phyloP scores from a whole-genome alignment of 306 rosid species.

The Quercus gilva region DNA sequence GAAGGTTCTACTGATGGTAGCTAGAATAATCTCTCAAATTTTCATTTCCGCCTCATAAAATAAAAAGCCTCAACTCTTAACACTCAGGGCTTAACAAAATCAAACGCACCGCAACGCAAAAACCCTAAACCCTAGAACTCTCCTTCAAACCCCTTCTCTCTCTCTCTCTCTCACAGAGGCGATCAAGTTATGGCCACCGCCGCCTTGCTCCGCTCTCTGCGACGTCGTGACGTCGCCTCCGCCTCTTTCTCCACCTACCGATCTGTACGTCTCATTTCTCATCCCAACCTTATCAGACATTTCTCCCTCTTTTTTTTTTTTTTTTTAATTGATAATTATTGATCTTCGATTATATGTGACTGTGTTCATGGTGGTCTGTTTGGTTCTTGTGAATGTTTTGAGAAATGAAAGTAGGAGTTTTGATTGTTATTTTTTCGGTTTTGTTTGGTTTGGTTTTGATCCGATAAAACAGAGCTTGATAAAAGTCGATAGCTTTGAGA shows the following conservation, averaged over 20 bases:
- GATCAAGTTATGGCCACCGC: conserved; percentile 43
- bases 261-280: conserved; percentile 47
- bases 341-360: neutral
- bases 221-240: conserved; percentile 51
- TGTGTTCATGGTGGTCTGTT: neutral
- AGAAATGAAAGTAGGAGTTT: neutral
- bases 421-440: neutral
- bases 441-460: neutral
- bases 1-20: too few species aligned
- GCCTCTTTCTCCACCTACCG: conserved; percentile 51
- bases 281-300: neutral
- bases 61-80: too few species aligned
- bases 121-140: conserved; percentile 33
- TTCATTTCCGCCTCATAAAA: too few species aligned
- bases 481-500: neutral
- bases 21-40: too few species aligned
- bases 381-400: neutral
- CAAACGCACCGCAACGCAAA: neutral
- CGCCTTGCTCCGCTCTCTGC: conserved; percentile 50
- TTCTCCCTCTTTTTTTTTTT: neutral
- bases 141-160: neutral
- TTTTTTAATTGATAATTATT: neutral
- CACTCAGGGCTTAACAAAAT: neutral
- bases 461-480: neutral
- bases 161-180: neutral